Base-by-base conservation (phyloP, 805 yeast species). In the Wickerhamomyces chaumierensis region DNA sequence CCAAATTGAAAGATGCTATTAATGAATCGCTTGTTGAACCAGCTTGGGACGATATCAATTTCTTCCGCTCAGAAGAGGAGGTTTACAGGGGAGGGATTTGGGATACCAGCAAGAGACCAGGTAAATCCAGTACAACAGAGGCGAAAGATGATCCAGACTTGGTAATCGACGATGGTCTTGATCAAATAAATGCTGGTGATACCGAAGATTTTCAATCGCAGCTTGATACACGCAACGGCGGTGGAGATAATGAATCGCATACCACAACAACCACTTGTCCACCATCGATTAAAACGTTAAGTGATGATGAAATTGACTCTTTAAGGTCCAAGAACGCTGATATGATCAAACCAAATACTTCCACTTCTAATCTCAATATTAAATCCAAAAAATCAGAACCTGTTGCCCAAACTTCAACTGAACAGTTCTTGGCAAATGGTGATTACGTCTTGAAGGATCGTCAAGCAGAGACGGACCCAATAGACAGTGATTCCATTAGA, bases 41-140 rank as follows among this genome's bases (percentile, higher is more conserved):
- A 2, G 77, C 68, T 50, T 81, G 86, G 87, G 97, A 90, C 57
- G 97, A 90, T 55, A 57, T 86, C 32, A 73, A 78, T 0, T 81
- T 84, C 52, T 81, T 68, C 51, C 65, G 73, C 39, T 77, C 96
- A 0, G 33, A 49, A 3, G 68, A 60, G 31, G 94, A 85, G 45
- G 58, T 85, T 13, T 92, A 77, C 56, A 71, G 96, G 45, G 98
- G 96, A 37, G 98, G 98, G 15, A 75, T 90, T 18, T 90, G 97
- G 97, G 87, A 81, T 45, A 65, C 66, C 18, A 40, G 42, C 34
- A 40, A 46, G 36, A 48, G 56, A 46, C 48, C 51, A 14, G 31
- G 39, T n/a, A 36, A 41, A 14, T 36, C 39, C 4, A 18, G 29
- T 20, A 52, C 25, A 6, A 31, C 44, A 6, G 46, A 40, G 4